Conservation (phyloP, 805 yeast species). For the Metschnikowia cubensis region DNA sequence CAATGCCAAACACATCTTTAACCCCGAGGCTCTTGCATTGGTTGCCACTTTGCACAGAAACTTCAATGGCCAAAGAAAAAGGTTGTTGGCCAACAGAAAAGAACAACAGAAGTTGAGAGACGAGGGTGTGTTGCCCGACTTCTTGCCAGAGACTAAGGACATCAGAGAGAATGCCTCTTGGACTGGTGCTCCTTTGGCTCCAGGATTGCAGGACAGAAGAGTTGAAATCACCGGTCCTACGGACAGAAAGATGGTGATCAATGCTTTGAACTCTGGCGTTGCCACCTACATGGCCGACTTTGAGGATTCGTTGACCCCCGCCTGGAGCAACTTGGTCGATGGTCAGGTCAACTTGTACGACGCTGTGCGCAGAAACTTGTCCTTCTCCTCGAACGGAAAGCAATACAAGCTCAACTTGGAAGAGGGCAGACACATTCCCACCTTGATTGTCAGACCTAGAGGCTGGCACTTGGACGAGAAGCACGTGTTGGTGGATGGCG, state of each 20-base stretch:
- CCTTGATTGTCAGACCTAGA: conserved; percentile 80
- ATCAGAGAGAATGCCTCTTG: conserved; percentile 71
- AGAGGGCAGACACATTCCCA: conserved; percentile 60
- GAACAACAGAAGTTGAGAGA: conserved; percentile 59
- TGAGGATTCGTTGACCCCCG: conserved; percentile 81
- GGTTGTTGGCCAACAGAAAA: conserved; percentile 59
- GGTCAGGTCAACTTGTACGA: conserved; percentile 80
- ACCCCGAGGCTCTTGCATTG: conserved; percentile 61
- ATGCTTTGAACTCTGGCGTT: conserved; percentile 73
- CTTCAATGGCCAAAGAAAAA: conserved; percentile 59
- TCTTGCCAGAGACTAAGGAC: conserved; percentile 61
- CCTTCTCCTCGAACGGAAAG: conserved; percentile 40
- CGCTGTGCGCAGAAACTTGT: conserved; percentile 65
- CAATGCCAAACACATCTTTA: conserved; percentile 51
- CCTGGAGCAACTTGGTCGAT: conserved; percentile 74
- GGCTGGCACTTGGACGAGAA: conserved; percentile 83
- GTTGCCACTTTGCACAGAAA: conserved; percentile 71
- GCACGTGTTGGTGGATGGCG: conserved; percentile 68
- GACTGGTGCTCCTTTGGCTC: conserved; percentile 72
- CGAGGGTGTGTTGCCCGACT: conserved; percentile 57
- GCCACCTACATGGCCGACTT: conserved; percentile 85
- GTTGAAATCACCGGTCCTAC: conserved; percentile 86
- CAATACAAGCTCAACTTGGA: conserved; percentile 40
- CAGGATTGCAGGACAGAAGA: conserved; percentile 69
- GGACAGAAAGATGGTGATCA: conserved; percentile 77